Evolutionary conservation across 768 basidiomycete species (phyloP).

Genomic region (Tylopilus subfusipes): DNA sequence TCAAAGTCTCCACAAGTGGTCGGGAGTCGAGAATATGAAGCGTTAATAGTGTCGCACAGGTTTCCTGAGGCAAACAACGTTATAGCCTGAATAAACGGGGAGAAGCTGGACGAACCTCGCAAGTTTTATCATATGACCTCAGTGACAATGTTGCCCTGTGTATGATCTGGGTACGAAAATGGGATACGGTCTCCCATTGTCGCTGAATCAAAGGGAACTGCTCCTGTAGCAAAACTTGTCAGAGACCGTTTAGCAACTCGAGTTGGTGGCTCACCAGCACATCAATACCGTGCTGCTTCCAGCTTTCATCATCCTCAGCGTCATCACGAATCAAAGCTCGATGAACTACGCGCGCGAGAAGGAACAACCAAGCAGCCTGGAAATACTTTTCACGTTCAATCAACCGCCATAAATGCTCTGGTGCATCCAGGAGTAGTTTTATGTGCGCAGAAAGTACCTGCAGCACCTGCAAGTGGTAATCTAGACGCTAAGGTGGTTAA

Average conservation of each 20-base stretch:
- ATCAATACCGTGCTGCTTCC: slow-evolving; percentile 58
- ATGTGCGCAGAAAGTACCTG: slow-evolving; percentile 83
- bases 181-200: slow-evolving; percentile 89
- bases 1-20: slow-evolving; percentile 69
- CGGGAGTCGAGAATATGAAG: slow-evolving; percentile 88
- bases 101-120: slow-evolving; percentile 41
- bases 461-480: slow-evolving; percentile 62
- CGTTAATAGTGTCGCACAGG: slow-evolving; percentile 74
- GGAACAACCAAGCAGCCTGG: slow-evolving; percentile 83
- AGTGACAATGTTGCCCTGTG: slow-evolving; percentile 85
- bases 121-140: slow-evolving; percentile 52
- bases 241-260: background rate
- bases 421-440: slow-evolving; percentile 87
- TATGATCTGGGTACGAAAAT: slow-evolving; percentile 84
- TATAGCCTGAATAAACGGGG: background rate
- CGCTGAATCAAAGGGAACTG: slow-evolving; percentile 87
- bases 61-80: slow-evolving; percentile 43
- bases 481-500: slow-evolving; percentile 33
- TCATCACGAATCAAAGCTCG: slow-evolving; percentile 64
- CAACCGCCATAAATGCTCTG: slow-evolving; percentile 87
- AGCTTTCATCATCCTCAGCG: slow-evolving; percentile 58
- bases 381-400: slow-evolving; percentile 78
- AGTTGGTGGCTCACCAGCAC: slow-evolving; percentile 46
- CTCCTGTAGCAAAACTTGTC: slow-evolving; percentile 42
- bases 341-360: slow-evolving; percentile 82